A percentile compares a stretch with the other conserved stretches of the same genome.
phyloP scores from a whole-genome alignment of 2,329 filamentous ascomycete species.

The Herpotrichia juniperi region DNA sequence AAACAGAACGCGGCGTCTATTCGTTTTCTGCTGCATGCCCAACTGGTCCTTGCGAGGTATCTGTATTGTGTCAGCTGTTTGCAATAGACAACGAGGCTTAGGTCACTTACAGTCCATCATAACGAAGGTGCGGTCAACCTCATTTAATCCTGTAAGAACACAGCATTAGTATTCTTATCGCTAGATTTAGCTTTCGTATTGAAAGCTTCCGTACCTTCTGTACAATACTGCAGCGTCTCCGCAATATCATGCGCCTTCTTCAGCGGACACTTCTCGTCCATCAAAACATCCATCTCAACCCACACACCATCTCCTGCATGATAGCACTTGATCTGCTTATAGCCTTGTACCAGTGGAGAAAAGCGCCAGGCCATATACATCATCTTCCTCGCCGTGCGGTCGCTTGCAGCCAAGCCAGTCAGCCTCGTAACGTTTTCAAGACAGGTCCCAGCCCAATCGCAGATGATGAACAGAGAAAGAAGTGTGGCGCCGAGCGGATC shows the following conservation, averaged over 20 bases:
- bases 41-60: slow-evolving; percentile 48
- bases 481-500: slow-evolving; percentile 67
- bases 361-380: slow-evolving; percentile 66
- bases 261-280: slow-evolving; percentile 60
- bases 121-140: slow-evolving; percentile 60
- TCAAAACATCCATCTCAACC: slow-evolving; percentile 66
- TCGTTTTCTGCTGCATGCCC: slow-evolving; percentile 45
- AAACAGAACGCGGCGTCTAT: background rate
- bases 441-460: slow-evolving; percentile 69
- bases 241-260: slow-evolving; percentile 64
- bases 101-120: slow-evolving; percentile 55
- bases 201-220: slow-evolving; percentile 52
- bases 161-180: slow-evolving; percentile 27
- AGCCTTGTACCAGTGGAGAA: slow-evolving; percentile 58
- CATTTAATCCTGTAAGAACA: slow-evolving; percentile 49
- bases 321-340: slow-evolving; percentile 63
- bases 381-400: slow-evolving; percentile 61
- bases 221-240: slow-evolving; percentile 68
- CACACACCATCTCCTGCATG: slow-evolving; percentile 68
- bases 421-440: slow-evolving; percentile 65
- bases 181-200: slow-evolving; percentile 14
- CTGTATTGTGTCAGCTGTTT: slow-evolving; percentile 11
- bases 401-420: slow-evolving; percentile 62
- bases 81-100: background rate
- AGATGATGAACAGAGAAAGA: slow-evolving; percentile 71